Percentiles rank a stretch among this genome's conserved stretches.
phyloP scores from a whole-genome alignment of 2,329 filamentous ascomycete species.

The Trichoderma asperellum region DNA sequence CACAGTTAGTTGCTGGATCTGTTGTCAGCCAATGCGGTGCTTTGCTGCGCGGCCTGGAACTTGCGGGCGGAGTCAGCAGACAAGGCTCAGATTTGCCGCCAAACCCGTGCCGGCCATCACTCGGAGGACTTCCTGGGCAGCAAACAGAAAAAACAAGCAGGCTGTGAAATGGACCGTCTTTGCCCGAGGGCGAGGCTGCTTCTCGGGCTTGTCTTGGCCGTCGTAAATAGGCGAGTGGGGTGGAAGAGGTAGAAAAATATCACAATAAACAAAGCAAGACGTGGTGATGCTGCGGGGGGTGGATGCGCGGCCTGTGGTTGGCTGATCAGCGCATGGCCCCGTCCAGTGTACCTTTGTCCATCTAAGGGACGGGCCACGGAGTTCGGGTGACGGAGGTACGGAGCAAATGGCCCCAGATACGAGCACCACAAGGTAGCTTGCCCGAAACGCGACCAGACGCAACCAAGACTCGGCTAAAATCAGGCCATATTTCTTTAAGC shows the following conservation, averaged over 20 bases:
- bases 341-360: not conserved
- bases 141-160: not conserved
- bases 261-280: conserved; percentile 5
- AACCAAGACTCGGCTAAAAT: conserved; percentile 12
- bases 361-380: conserved; percentile 2
- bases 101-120: conserved; percentile 12
- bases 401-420: conserved; percentile 2
- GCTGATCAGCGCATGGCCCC: not conserved
- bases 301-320: conserved; percentile 13
- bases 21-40: not conserved
- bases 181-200: conserved; percentile 5
- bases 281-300: not conserved
- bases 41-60: conserved; percentile 8
- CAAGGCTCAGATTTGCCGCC: conserved; percentile 22
- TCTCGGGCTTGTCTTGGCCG: conserved; percentile 2
- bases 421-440: not conserved
- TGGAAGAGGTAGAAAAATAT: conserved; percentile 13
- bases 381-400: conserved; percentile 1
- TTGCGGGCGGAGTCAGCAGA: conserved; percentile 21
- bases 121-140: not conserved
- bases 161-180: not conserved
- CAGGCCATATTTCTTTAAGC: not conserved
- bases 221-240: conserved; percentile 14
- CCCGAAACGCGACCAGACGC: not conserved
- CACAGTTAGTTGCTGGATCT: not conserved